Conservation (phyloP, 257 asterid genomes). For the Nicotiana undulata region DNA sequence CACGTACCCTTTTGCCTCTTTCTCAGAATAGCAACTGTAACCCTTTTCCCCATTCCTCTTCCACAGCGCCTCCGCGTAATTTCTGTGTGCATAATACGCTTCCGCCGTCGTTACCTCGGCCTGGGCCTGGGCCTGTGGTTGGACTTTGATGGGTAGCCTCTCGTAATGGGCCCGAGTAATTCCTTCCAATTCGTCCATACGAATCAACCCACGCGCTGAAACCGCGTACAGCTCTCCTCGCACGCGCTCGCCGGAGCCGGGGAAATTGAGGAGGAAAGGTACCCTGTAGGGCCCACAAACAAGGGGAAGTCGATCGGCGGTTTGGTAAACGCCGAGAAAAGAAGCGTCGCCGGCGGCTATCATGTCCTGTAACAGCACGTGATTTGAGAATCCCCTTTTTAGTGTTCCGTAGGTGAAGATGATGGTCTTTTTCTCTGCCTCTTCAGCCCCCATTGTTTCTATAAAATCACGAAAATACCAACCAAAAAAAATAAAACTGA, state of each 20-base stretch:
- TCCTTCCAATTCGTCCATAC: constrained; percentile 78
- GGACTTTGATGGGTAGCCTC: constrained; percentile 43
- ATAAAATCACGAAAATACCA: neutral
- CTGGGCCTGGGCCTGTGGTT: neutral
- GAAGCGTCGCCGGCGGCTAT: constrained; percentile 64
- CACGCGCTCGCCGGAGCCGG: constrained; percentile 50
- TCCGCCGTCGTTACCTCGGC: constrained; percentile 13
- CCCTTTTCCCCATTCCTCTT: constrained; percentile 55
- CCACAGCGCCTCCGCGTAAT: constrained; percentile 76
- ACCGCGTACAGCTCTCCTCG: constrained; percentile 71
- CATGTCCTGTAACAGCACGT: constrained; percentile 46
- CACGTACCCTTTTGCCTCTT: constrained; percentile 62
- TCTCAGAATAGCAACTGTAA: constrained; percentile 41
- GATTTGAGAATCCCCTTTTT: constrained; percentile 74
- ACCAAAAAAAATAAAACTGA: neutral
- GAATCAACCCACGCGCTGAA: constrained; percentile 33
- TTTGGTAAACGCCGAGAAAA: constrained; percentile 42
- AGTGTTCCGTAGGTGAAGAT: constrained; percentile 82
- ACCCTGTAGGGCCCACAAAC: constrained; percentile 83
- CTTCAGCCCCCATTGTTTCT: neutral
- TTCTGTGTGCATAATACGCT: constrained; percentile 67
- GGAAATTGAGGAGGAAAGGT: constrained; percentile 76
- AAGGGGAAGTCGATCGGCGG: constrained; percentile 48
- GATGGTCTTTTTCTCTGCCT: constrained; percentile 11
- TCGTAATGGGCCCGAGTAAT: constrained; percentile 55